Conservation (phyloP, 192 early-diverging fungal genomes). For the Phlyctochytrium bullatum region DNA sequence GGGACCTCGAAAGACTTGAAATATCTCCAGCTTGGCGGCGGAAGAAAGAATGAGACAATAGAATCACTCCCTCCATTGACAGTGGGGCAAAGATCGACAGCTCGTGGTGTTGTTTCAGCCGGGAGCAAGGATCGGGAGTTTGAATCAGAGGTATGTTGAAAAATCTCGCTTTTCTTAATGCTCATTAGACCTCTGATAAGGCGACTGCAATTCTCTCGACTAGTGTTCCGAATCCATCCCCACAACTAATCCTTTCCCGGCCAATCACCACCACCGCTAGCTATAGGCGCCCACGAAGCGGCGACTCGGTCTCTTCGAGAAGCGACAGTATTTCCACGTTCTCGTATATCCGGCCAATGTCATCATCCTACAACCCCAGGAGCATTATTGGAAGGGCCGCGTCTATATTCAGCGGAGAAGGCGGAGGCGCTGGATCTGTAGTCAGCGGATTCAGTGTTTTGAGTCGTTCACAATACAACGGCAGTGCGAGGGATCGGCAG, state of each 20-base stretch:
- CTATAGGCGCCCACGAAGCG: background rate
- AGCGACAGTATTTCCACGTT: constrained; percentile 11
- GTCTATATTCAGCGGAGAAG: constrained; percentile 1
- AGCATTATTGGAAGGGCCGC: background rate
- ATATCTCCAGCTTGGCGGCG: background rate
- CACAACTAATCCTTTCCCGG: constrained; percentile 16
- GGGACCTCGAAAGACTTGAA: constrained; percentile 26
- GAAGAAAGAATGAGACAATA: background rate
- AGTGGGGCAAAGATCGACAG: too few species aligned
- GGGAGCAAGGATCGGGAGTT: too few species aligned
- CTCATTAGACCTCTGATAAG: background rate
- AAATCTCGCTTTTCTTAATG: background rate
- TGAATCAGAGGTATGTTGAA: too few species aligned
- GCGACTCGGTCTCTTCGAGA: constrained; percentile 9
- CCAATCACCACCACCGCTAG: constrained; percentile 8
- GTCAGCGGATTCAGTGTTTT: constrained; percentile 20
- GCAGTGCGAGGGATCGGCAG: background rate
- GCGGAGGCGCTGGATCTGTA: constrained; percentile 11
- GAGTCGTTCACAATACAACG: background rate
- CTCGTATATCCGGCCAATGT: constrained; percentile 11
- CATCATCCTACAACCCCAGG: background rate
- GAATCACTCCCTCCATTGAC: constrained; percentile 10
- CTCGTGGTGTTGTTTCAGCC: too few species aligned
- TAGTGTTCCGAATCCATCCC: too few species aligned
- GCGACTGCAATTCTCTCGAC: too few species aligned